Percentiles rank a stretch among this genome's conserved stretches.
These are phyloP conservation scores for Phialocephala sp. DNA, from an alignment of 2,329 filamentous ascomycete genomes.

Conservation along the genomic window DNA sequence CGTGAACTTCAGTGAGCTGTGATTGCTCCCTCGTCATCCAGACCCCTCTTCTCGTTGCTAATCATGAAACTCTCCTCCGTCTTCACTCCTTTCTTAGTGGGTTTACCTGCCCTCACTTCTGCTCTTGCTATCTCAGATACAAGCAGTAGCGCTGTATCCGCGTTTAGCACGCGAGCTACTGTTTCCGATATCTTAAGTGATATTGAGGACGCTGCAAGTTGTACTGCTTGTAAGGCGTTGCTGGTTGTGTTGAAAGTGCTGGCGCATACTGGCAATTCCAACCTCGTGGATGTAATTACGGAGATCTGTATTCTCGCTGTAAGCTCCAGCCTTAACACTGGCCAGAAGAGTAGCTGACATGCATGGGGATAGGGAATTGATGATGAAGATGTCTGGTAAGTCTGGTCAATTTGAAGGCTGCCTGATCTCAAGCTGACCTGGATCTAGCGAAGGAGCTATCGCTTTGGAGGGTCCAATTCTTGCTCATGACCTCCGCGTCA, in stretches of 20 bases:
- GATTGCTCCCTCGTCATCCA: background rate
- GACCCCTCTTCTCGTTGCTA: no score
- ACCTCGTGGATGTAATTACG: constrained; percentile 47
- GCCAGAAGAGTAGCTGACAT: background rate
- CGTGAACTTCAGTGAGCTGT: background rate
- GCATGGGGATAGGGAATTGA: constrained; percentile 38
- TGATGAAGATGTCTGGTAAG: constrained; percentile 56
- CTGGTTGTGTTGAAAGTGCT: constrained; percentile 51
- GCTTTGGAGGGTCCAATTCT: constrained; percentile 58
- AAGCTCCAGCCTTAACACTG: constrained; percentile 18
- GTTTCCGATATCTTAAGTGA: constrained; percentile 41
- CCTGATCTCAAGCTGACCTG: background rate
- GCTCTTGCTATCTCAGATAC: constrained; percentile 24
- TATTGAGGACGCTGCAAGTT: constrained; percentile 43
- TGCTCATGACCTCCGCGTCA: constrained; percentile 53
- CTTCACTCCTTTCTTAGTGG: background rate
- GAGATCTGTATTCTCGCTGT: constrained; percentile 42
- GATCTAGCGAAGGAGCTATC: constrained; percentile 52
- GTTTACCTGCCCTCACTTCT: constrained; percentile 15
- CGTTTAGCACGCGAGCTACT: constrained; percentile 19
- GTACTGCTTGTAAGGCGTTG: constrained; percentile 42
- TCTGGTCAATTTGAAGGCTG: background rate
- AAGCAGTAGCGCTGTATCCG: constrained; percentile 12
- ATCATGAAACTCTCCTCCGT: constrained; percentile 16
- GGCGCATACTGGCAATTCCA: constrained; percentile 49